Base-by-base conservation (phyloP, 2,329 filamentous ascomycete species). In the Phialophora tarda region DNA sequence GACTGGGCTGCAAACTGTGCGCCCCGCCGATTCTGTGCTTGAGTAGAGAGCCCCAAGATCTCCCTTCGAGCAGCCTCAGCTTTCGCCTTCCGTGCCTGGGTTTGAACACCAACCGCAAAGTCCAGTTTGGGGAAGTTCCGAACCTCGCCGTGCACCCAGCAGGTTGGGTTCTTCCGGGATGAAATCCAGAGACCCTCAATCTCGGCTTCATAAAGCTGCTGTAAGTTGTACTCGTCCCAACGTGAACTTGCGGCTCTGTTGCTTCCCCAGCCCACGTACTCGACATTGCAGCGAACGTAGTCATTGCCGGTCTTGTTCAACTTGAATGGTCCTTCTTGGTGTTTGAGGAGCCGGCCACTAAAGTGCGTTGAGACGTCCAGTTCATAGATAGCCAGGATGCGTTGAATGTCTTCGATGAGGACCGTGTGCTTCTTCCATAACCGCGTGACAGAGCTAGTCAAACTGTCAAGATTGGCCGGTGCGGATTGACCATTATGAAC, bases 351-450 rank as follows among this genome's bases (percentile, higher is more conserved):
- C 11, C 61, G 62, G 28, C 60, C 59, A 14, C 44, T 59, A 3
- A 62, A 41, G 17, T 44, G 44, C 11, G 28, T 59, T 38, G 57
- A 34, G 2, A 44, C 24, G 23, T 47, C 41, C 23, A 66, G 24
- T 12, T 81, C 79, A 72, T 89, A 82, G n/a, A 92, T 78, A 57
- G 88, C 89, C 24, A 93, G 77, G 69, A 89, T 85, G 67, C 86
- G 83, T 68, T 87, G 86, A 56, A 93, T 80, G 72, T 93, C 90
- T 48, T 87, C 85, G 0, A 85, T 78, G 0, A 82, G 85, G 17
- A 92, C 89, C 64, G 83, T 83, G 34, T 89, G 84, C 78, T 90
- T 92, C 66, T 89, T 89, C 90, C 90, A 93, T 44, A 88, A 81
- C 69, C 87, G 84, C 12, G 89, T 86, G 48, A 91, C 82, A 64